Base-by-base conservation (phyloP, 768 basidiomycete genomes). In the Sarcomyxa edulis region DNA sequence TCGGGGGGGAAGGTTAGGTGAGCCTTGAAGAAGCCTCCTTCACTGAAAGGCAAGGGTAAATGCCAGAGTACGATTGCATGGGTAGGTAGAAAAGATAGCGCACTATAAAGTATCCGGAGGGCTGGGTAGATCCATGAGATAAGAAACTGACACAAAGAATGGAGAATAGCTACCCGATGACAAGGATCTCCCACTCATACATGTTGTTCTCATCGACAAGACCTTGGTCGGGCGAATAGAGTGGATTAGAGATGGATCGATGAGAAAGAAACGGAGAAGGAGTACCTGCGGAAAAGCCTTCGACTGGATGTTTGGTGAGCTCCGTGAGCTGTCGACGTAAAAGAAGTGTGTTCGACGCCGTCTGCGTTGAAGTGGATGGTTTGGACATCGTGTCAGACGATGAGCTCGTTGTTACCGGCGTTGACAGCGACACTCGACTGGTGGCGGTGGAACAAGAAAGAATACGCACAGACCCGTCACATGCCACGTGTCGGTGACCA, bases 251-350 rank as follows among this genome's bases (percentile, higher is more conserved):
- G n/a, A n/a, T n/a, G n/a, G 49, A 59, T 58, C 54, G 52, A 45
- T 30, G 48, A 43, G 42, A 47, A 36, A 48, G 46, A 45, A 51
- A 24, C 18, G 47, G 27, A 6, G 52, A 67, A 50, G 54, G n/a
- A n/a, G n/a, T n/a, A 86, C 88, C 88, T 65, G 94, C 95, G 23
- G 91, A 94, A 68, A 99, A 98, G 6, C 95, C 95, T 54, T 96
- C 89, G 4, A 97, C 91, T 2, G 95, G 95, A 34, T 71, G 78
- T 64, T 97, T 97, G 22, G 83, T 89, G 46, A 99, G 78, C 55
- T 96, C 95, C 8, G 68, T 58, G 24, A 91, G 74, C 61, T 91
- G 87, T 23, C 88, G 73, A 27, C 84, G 77, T 15, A 91, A 79
- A 26, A 90, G 73, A 11, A 90, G 71, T 15, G 71, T 71, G 48